Percentiles rank a stretch among this genome's conserved stretches.
phyloP scores from a whole-genome alignment of 768 basidiomycete genomes.

The Phaeotremella fagi region DNA sequence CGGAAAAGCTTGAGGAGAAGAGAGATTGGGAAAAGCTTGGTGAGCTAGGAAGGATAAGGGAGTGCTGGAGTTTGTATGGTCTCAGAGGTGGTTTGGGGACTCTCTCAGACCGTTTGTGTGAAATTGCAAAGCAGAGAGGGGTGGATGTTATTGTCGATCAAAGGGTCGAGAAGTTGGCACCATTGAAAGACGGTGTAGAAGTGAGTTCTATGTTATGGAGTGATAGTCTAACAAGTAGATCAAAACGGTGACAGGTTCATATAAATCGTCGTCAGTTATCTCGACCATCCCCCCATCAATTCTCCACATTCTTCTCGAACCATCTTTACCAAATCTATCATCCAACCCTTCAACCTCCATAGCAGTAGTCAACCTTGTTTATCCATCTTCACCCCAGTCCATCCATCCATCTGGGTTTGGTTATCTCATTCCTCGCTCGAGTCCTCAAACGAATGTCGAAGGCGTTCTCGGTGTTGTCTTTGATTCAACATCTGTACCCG shows the following conservation, averaged over 20 bases:
- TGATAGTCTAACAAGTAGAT: too few species aligned
- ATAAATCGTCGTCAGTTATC: too few species aligned
- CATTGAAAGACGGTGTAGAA: not conserved
- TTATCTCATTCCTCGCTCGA: constrained; percentile 75
- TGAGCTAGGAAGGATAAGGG: constrained; percentile 62
- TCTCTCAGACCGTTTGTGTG: constrained; percentile 59
- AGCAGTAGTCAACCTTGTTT: constrained; percentile 83
- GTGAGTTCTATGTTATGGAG: too few species aligned
- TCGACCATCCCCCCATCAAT: constrained; percentile 54
- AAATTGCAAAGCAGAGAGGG: constrained; percentile 54
- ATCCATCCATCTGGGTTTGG: constrained; percentile 87
- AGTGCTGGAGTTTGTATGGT: constrained; percentile 79
- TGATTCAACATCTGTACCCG: constrained; percentile 70
- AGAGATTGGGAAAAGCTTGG: constrained; percentile 63
- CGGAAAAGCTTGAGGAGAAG: constrained; percentile 40
- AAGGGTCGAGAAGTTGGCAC: constrained; percentile 35
- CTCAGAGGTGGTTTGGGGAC: constrained; percentile 70
- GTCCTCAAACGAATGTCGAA: constrained; percentile 26
- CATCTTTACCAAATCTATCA: constrained; percentile 62
- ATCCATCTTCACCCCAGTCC: constrained; percentile 53
- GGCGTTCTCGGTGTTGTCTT: constrained; percentile 74
- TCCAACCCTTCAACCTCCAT: constrained; percentile 74
- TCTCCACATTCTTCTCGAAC: constrained; percentile 69
- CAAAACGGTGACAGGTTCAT: too few species aligned
- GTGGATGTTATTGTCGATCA: constrained; percentile 58